Percentiles rank a stretch among this genome's conserved stretches.
Evolutionary conservation across 106 monocot species (phyloP).

Genomic region (Vanilla planifolia): DNA sequence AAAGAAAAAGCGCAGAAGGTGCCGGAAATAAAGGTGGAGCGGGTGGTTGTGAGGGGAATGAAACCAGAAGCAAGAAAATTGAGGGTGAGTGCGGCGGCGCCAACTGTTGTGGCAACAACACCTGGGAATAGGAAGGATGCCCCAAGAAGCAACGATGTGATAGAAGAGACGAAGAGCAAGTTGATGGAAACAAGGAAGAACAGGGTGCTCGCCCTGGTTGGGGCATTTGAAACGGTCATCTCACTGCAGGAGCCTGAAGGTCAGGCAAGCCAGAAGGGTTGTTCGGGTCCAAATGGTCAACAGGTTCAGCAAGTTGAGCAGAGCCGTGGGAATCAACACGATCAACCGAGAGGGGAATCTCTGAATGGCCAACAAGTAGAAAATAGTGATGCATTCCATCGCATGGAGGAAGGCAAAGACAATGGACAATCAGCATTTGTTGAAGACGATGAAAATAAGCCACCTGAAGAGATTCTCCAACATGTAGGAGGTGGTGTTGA

Average conservation of each 20-base stretch:
- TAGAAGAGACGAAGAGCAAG: conserved; percentile 23
- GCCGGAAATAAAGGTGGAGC: neutral
- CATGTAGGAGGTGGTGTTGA: too few relatives aligned
- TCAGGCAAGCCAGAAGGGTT: neutral
- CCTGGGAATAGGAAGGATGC: conserved; percentile 3
- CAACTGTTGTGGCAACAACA: neutral
- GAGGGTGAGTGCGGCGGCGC: neutral
- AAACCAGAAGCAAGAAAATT: neutral
- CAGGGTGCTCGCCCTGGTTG: conserved; percentile 35
- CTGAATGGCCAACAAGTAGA: neutral
- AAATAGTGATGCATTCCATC: neutral
- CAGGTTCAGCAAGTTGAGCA: neutral
- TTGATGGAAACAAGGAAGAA: conserved; percentile 29
- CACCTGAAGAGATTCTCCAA: too few relatives aligned
- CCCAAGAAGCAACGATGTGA: conserved; percentile 20
- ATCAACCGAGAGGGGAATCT: neutral
- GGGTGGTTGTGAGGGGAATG: neutral
- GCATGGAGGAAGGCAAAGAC: too few relatives aligned
- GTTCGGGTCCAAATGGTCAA: neutral
- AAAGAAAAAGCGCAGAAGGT: neutral
- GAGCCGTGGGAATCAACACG: neutral
- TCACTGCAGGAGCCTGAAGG: conserved; percentile 27
- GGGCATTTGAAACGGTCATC: conserved; percentile 38
- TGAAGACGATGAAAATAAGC: too few relatives aligned
- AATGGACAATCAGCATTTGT: too few relatives aligned